Base-by-base conservation (phyloP, 768 basidiomycete species). In the Rhodosporidiobolus sp. region DNA sequence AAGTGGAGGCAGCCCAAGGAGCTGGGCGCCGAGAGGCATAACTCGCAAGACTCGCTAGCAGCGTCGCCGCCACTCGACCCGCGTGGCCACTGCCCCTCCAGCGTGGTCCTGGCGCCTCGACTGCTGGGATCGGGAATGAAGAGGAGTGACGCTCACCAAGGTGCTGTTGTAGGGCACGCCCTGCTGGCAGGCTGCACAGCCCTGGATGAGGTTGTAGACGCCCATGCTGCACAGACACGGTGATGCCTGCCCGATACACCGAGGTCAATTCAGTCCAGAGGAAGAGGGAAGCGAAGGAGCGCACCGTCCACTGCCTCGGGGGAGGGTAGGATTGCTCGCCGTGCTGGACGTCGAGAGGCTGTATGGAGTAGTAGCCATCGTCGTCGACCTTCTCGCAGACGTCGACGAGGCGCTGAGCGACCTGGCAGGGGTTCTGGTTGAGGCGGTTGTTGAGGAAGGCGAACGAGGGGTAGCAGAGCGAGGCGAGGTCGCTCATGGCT, bases 351-450 rank as follows among this genome's bases (percentile, higher is more conserved):
- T 70, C 73, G 45, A 74, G 62, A 1, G 46, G 50, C 3, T 32
- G 19, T 2, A 70, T 62, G 17, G 38, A 7, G 62, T 67, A 70
- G 69, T 67, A 66, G 28, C 32, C 48, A 4, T 32, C 6, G 24
- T 30, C 32, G 16, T 45, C 17, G 14, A 45, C 24, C 26, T 20
- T 19, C 19, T 49, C 32, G 49, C 65, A 66, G 35, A 54, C 43
- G 63, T 50, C 45, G 45, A 56, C 34, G 22, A 67, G 56, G 9
- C 20, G 8, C 30, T 54, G 64, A 17, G 67, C 81, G 28, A 79
- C 61, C 43, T 82, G 79, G 71, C 83, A 79, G 28, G 80, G 58
- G 61, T 83, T 81, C 34, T 80, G 79, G 24, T 79, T 65, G 14
- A 80, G 74, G 66, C 77, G 72, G 55, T 79, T 81, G n/a, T 82